A percentile compares a stretch with the other conserved stretches of the same genome.
These are phyloP conservation scores for Lepidium didymum DNA, from an alignment of 345 rosid species.

Conservation along the genomic window DNA sequence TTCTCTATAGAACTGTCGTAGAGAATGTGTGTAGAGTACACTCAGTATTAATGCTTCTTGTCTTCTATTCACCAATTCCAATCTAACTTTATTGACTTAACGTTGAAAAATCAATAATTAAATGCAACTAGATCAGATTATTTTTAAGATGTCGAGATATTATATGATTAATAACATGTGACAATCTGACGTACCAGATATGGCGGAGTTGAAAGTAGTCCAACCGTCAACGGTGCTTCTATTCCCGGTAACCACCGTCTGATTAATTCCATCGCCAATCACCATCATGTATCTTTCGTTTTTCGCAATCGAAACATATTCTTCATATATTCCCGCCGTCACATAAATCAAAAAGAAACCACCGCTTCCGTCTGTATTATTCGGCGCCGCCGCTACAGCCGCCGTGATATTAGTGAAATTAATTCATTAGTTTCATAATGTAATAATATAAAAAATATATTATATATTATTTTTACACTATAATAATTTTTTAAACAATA, in stretches of 20 bases:
- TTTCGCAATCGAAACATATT: conserved; percentile 60
- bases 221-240: conserved; percentile 78
- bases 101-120: conserved; percentile 12
- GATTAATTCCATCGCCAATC: conserved; percentile 83
- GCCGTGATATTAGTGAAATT: conserved; percentile 59
- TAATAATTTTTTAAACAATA: no score
- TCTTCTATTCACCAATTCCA: conserved; percentile 6
- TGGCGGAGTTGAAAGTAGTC: conserved; percentile 91
- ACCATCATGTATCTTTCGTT: conserved; percentile 75
- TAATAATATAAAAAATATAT: no score
- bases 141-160: conserved; percentile 12
- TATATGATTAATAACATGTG: conserved; percentile 17
- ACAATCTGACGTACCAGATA: conserved; percentile 40
- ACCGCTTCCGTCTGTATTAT: conserved; percentile 40
- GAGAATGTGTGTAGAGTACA: no score
- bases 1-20: no score
- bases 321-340: conserved; percentile 73
- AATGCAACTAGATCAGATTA: neutral
- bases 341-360: conserved; percentile 77
- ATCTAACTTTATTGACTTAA: conserved; percentile 5
- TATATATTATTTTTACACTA: no score
- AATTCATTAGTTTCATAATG: no score
- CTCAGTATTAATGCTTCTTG: conserved; percentile 2
- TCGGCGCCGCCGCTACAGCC: conserved; percentile 68
- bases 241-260: conserved; percentile 76